phyloP scores from a whole-genome alignment of 2,329 filamentous ascomycete genomes.

The Balansia obtecta region DNA sequence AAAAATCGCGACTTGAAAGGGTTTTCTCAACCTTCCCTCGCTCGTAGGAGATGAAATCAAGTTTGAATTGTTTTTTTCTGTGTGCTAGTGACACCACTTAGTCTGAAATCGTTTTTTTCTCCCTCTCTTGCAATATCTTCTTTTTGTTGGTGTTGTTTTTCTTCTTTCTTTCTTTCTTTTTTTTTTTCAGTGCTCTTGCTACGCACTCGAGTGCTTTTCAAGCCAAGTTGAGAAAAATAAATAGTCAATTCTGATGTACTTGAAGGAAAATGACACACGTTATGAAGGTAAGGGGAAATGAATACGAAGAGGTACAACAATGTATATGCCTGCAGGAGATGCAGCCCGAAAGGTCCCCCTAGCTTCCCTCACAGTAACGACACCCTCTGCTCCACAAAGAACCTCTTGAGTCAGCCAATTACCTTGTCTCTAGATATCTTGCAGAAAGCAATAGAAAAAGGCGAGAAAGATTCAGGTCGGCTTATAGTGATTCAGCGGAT shows the following conservation, averaged over 20 bases:
- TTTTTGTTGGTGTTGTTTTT: no score
- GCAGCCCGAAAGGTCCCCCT: slow-evolving; percentile 24
- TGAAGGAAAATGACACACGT: slow-evolving; percentile 21
- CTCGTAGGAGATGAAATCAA: slow-evolving; percentile 4
- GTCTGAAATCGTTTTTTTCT: background rate
- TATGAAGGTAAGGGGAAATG: slow-evolving; percentile 22
- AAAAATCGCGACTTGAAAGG: slow-evolving; percentile 5
- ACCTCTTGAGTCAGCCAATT: slow-evolving; percentile 15
- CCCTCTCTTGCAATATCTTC: background rate
- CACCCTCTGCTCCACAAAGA: slow-evolving; percentile 17
- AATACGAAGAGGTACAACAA: slow-evolving; percentile 28
- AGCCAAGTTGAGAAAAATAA: slow-evolving; percentile 22
- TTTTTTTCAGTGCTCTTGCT: slow-evolving; percentile 16
- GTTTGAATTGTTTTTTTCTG: slow-evolving; percentile 7
- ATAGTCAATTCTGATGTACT: slow-evolving; percentile 43
- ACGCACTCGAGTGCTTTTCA: slow-evolving; percentile 26
- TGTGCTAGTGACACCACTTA: slow-evolving; percentile 6
- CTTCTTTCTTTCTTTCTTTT: slow-evolving; percentile 11
- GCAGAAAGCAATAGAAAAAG: slow-evolving; percentile 11
- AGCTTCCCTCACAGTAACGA: slow-evolving; percentile 22
- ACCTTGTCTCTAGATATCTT: slow-evolving; percentile 10
- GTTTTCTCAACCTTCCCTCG: background rate
- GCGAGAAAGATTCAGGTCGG: slow-evolving; percentile 1
- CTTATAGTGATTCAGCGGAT: background rate
- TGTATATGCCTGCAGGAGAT: slow-evolving; percentile 21